These are phyloP conservation scores for Pyrenophora seminiperda DNA, from an alignment of 2,329 filamentous ascomycete species.

Conservation along the genomic window DNA sequence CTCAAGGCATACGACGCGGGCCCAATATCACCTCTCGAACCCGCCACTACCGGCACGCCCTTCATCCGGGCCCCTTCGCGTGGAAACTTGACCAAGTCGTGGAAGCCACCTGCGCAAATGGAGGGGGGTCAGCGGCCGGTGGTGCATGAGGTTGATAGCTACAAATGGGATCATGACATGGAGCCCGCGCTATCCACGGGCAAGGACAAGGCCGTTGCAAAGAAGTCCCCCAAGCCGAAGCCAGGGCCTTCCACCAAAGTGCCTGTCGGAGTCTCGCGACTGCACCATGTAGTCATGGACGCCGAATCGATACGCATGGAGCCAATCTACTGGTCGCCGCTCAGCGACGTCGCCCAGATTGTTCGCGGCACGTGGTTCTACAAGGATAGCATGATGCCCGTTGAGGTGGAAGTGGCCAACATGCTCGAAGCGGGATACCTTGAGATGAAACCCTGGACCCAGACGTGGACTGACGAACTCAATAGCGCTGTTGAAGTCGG, in stretches of 20 bases:
- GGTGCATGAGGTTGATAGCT: constrained; percentile 53
- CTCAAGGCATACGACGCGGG: constrained; percentile 38
- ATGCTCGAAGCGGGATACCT: constrained; percentile 90
- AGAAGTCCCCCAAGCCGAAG: constrained; percentile 28
- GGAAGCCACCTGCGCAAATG: constrained; percentile 26
- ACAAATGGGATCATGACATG: constrained; percentile 55
- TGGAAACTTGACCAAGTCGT: constrained; percentile 38
- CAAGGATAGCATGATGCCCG: constrained; percentile 88
- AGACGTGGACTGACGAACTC: constrained; percentile 91
- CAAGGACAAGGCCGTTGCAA: constrained; percentile 39
- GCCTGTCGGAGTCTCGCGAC: constrained; percentile 83
- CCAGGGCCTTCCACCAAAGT: constrained; percentile 62
- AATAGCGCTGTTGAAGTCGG: constrained; percentile 90
- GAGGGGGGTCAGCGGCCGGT: constrained; percentile 42
- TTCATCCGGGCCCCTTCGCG: constrained; percentile 58
- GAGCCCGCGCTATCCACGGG: constrained; percentile 37
- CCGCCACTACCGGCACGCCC: constrained; percentile 55
- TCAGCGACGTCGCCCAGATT: constrained; percentile 85
- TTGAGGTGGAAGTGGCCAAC: constrained; percentile 85
- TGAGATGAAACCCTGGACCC: constrained; percentile 83
- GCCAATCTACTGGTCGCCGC: constrained; percentile 95
- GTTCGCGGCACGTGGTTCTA: constrained; percentile 96
- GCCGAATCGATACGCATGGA: constrained; percentile 71
- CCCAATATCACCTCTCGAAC: constrained; percentile 37
- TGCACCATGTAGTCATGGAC: constrained; percentile 87